Conservation (phyloP, 768 basidiomycete species). For the Lepiota venenata region DNA sequence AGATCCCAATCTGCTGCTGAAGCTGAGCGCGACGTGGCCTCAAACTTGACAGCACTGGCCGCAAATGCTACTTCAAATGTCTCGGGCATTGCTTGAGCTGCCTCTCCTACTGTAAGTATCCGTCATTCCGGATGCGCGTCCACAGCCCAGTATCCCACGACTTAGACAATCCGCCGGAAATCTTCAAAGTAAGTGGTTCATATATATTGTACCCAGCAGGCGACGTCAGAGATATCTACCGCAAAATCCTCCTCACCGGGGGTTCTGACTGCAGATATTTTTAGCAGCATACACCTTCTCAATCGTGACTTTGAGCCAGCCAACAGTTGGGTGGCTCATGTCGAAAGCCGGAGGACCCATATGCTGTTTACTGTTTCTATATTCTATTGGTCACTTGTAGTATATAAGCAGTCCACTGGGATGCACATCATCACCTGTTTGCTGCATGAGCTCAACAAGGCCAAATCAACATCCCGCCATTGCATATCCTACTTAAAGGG, state of each 20-base stretch:
- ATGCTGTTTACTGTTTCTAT: no score
- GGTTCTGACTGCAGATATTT: conserved; percentile 78
- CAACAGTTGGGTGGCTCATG: conserved; percentile 78
- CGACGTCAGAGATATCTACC: conserved; percentile 70
- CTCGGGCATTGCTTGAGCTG: conserved; percentile 22
- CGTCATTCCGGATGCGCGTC: conserved; percentile 1
- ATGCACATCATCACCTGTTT: no score
- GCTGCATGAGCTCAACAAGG: no score
- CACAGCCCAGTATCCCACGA: conserved; percentile 45
- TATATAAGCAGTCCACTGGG: no score
- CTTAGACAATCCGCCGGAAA: conserved; percentile 66
- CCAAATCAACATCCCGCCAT: no score
- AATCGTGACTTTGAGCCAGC: conserved; percentile 69
- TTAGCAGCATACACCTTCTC: conserved; percentile 77
- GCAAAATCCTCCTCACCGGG: conserved; percentile 61
- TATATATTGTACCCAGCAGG: conserved; percentile 27
- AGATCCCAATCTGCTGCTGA: not conserved
- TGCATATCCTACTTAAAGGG: no score
- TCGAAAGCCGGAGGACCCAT: conserved; percentile 84
- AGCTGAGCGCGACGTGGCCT: no score
- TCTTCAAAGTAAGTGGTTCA: conserved; percentile 58
- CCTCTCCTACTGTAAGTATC: conserved; percentile 30
- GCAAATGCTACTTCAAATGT: conserved; percentile 21
- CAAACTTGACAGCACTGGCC: conserved; percentile 23
- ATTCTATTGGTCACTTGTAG: no score